Percentiles rank a stretch among this genome's conserved stretches.
These are phyloP conservation scores for Coccomyxa sp. DNA, from an alignment of 139 green algal genomes.

Conservation along the genomic window DNA sequence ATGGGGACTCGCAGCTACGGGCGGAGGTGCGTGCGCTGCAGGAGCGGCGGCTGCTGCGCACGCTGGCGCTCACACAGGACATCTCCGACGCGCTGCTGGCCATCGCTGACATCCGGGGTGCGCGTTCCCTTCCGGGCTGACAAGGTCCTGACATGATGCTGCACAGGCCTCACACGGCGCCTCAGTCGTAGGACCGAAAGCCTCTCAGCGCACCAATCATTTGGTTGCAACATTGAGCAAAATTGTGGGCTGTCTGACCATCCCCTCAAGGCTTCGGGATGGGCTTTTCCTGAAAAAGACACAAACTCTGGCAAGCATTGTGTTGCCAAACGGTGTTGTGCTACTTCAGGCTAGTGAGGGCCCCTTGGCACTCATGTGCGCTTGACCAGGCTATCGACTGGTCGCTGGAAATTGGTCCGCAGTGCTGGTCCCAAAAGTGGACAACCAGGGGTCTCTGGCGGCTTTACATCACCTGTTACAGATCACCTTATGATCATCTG, in stretches of 20 bases:
- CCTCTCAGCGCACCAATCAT: neutral
- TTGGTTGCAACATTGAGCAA: neutral
- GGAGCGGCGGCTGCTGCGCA: conserved; percentile 43
- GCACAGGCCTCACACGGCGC: neutral
- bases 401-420: neutral
- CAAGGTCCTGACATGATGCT: too few species aligned
- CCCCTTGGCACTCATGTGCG: too few species aligned
- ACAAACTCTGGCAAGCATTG: neutral
- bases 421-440: neutral
- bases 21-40: conserved; percentile 40
- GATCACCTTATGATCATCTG: neutral
- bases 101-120: conserved; percentile 59
- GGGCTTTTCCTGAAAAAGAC: neutral
- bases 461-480: neutral
- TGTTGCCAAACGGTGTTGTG: too few species aligned
- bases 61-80: conserved; percentile 68
- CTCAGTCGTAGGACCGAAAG: neutral
- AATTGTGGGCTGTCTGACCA: neutral
- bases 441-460: neutral
- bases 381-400: neutral
- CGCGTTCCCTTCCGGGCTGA: neutral
- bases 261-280: neutral
- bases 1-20: conserved; percentile 21
- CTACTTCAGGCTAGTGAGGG: too few species aligned
- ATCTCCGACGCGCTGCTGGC: conserved; percentile 60